Conservation (phyloP, 352 stramenopile species). For the Pythium monospermum region DNA sequence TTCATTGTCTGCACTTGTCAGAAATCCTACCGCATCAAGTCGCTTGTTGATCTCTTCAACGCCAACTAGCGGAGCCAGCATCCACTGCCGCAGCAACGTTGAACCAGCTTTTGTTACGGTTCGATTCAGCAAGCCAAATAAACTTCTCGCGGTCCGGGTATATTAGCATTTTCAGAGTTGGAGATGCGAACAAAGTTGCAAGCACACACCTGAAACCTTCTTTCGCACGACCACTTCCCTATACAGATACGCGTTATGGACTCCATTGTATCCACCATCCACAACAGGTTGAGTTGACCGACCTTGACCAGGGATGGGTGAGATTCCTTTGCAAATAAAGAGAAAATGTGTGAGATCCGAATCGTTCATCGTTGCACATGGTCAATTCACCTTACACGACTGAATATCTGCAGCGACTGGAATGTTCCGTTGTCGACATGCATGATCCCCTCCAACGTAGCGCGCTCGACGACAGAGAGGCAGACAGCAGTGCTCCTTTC, state of each 20-base stretch:
- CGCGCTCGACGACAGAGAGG: slow-evolving; percentile 56
- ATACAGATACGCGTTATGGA: not conserved
- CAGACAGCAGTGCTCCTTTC: slow-evolving; percentile 49
- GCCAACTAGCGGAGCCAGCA: slow-evolving; percentile 67
- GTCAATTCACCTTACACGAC: too few relatives aligned
- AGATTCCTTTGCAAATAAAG: slow-evolving; percentile 40
- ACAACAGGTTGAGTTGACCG: not conserved
- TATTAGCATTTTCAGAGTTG: too few relatives aligned
- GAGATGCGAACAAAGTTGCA: not conserved
- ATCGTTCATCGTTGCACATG: too few relatives aligned
- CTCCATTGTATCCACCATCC: not conserved
- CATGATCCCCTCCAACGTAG: slow-evolving; percentile 75
- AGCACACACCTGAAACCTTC: slow-evolving; percentile 72
- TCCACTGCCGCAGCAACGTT: slow-evolving; percentile 65
- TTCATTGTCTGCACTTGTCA: slow-evolving; percentile 40
- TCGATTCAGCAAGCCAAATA: slow-evolving; percentile 77
- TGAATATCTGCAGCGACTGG: slow-evolving; percentile 82
- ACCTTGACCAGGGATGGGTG: slow-evolving; percentile 81
- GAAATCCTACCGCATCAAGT: slow-evolving; percentile 54
- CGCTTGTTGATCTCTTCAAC: slow-evolving; percentile 43
- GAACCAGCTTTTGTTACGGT: slow-evolving; percentile 68
- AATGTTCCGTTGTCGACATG: slow-evolving; percentile 68
- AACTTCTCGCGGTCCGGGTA: too few relatives aligned
- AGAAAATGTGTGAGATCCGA: not conserved
- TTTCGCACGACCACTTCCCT: slow-evolving; percentile 71